These are phyloP conservation scores for Pseudozyma thailandica DNA, from an alignment of 1,284 basidiomycete species.

Conservation along the genomic window DNA sequence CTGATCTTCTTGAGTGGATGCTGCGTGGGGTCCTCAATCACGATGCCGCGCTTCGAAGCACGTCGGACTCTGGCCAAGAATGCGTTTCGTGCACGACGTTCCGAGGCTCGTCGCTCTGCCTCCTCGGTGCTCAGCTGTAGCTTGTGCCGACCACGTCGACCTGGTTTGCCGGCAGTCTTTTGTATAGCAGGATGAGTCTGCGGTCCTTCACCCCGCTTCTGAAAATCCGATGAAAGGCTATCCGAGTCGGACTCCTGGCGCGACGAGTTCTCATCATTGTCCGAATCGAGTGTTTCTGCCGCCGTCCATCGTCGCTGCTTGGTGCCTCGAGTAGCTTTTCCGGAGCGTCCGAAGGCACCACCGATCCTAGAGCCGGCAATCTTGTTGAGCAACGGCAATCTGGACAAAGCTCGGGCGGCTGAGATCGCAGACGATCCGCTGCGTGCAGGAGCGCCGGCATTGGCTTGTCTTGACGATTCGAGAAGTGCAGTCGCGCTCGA, in stretches of 20 bases:
- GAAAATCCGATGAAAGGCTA: constrained; percentile 18
- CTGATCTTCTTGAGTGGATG: constrained; percentile 47
- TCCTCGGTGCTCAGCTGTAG: constrained; percentile 35
- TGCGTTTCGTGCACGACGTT: constrained; percentile 41
- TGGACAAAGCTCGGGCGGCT: background rate
- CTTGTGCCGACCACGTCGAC: constrained; percentile 35
- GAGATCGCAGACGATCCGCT: background rate
- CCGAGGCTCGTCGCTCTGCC: constrained; percentile 21
- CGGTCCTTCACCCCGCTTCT: constrained; percentile 22
- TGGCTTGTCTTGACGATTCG: background rate
- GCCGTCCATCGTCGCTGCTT: constrained; percentile 38
- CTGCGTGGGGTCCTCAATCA: constrained; percentile 41
- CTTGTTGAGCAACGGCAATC: constrained; percentile 13
- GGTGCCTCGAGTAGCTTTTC: constrained; percentile 19
- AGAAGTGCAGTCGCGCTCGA: background rate
- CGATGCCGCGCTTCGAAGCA: constrained; percentile 46
- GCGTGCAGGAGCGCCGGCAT: background rate
- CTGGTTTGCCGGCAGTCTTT: constrained; percentile 13
- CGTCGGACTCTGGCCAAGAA: constrained; percentile 50
- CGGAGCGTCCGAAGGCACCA: constrained; percentile 6
- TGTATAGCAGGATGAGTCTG: constrained; percentile 19
- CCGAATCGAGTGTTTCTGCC: constrained; percentile 13
- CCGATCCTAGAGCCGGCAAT: constrained; percentile 4
- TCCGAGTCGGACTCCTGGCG: constrained; percentile 26
- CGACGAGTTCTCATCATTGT: constrained; percentile 19